Percentiles rank a stretch among this genome's conserved stretches.
Conservation (phyloP, 495 filamentous ascomycete species). For the Aspergillus bridgeri region DNA sequence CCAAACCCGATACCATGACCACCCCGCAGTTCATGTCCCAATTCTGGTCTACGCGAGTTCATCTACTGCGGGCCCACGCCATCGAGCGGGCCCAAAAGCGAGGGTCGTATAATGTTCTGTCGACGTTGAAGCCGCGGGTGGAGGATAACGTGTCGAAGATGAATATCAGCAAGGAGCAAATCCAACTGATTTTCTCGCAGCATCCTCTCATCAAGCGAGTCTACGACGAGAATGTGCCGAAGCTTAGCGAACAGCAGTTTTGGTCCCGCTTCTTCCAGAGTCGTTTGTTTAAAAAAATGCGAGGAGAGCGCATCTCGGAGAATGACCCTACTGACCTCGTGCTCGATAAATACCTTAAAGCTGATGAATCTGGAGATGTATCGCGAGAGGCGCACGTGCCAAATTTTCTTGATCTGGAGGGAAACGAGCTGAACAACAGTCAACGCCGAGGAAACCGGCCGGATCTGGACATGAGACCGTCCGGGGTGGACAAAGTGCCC, state of each 20-base stretch:
- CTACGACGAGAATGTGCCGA: conserved; percentile 91
- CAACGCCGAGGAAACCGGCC: conserved; percentile 75
- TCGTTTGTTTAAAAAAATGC: conserved; percentile 83
- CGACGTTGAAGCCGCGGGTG: conserved; percentile 77
- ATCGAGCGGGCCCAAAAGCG: conserved; percentile 81
- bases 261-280: conserved; percentile 92
- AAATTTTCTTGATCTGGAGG: conserved; percentile 85
- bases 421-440: conserved; percentile 87
- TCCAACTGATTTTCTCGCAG: conserved; percentile 86
- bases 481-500: conserved; percentile 60
- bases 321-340: conserved; percentile 67
- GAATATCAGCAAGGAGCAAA: conserved; percentile 87
- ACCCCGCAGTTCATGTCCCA: conserved; percentile 75
- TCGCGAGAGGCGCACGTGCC: conserved; percentile 64
- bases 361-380: conserved; percentile 54
- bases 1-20: conserved; percentile 77
- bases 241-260: conserved; percentile 73
- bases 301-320: conserved; percentile 78
- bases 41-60: conserved; percentile 87
- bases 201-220: conserved; percentile 87
- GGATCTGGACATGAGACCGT: conserved; percentile 82
- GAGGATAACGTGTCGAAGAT: conserved; percentile 75
- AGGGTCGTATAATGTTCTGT: conserved; percentile 88
- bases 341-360: conserved; percentile 79
- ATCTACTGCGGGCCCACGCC: conserved; percentile 82